Base-by-base conservation (phyloP, 2,329 filamentous ascomycete species). In the Calycina herbarum region DNA sequence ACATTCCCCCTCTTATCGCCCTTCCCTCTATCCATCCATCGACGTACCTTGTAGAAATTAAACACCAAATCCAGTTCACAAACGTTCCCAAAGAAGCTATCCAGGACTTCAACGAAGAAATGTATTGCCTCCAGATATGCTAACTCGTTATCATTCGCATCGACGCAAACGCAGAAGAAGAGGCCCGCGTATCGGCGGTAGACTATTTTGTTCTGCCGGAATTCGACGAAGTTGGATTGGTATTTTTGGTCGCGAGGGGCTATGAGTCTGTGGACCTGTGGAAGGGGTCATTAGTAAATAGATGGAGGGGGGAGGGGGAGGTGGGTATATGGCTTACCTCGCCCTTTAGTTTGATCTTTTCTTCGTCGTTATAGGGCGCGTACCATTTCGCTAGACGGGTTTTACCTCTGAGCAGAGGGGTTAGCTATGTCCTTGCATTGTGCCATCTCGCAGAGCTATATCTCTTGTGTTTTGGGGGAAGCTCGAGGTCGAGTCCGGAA, bases 381-480 rank as follows among this genome's bases (percentile, higher is more conserved):
- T 99, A 99, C 94, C 94, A 99, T 82, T 99, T 99, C 71, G 95
- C 95, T 70, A 99, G 86, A 74, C 95, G 91, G 73, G 95, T 99
- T 83, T 99, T 99, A 81, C 95, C 95, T 86, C 94, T 97, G 15
- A 2, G 24, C 8, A 54, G 13, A 71, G 67, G 59, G 62, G 66
- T 71, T 62, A 71, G 70, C 60, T 61, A 24, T 29, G 29, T 42
- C 35, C 38, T 45, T n/a, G 15, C 13, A 29, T 48, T 13, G 6
- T 51, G 45, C 20, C 17, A 17, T 17, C 8, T 7, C n/a, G 42
- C 5, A 2, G 7, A 45, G 11, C 10, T 4, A 5, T 54, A 24
- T 27, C n/a, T 11, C 20, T 11, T 54, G 20, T 54, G n/a, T 54
- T 54, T 40, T 15, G 11, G 48, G 48, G 4, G n/a, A 11, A 48